These are phyloP conservation scores for Lolium multiflorum DNA, from an alignment of 176 grass and related monocot genomes.

Conservation along the genomic window DNA sequence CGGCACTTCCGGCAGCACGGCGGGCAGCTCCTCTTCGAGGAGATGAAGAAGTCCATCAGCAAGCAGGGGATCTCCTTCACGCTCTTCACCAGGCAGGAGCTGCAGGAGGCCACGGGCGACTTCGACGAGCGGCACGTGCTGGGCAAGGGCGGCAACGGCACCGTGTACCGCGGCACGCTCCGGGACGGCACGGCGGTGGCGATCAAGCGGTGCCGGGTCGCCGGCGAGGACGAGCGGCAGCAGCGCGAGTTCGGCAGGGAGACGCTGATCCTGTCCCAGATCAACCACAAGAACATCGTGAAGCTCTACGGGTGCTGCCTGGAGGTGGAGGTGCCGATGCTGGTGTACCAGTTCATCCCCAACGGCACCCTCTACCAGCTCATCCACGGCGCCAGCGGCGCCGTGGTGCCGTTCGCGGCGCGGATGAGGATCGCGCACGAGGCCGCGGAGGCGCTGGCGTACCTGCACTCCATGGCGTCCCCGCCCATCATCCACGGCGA, in stretches of 20 bases:
- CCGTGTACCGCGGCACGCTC: constrained; percentile 56
- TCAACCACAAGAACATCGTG: constrained; percentile 62
- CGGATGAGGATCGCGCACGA: constrained; percentile 52
- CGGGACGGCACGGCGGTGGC: constrained; percentile 35
- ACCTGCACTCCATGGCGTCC: constrained; percentile 56
- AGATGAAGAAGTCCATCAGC: constrained; percentile 41
- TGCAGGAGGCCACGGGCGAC: constrained; percentile 54
- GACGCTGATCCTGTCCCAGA: constrained; percentile 63
- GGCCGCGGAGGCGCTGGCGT: constrained; percentile 58
- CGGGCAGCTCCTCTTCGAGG: constrained; percentile 45
- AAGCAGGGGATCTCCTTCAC: constrained; percentile 46
- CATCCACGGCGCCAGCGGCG: neutral
- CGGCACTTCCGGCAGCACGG: constrained; percentile 64
- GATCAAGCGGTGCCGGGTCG: constrained; percentile 55
- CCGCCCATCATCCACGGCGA: constrained; percentile 69
- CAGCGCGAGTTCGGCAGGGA: constrained; percentile 58
- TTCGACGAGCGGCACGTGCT: constrained; percentile 53
- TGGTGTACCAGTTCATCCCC: constrained; percentile 66
- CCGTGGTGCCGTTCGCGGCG: constrained; percentile 10
- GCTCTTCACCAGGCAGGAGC: constrained; percentile 55
- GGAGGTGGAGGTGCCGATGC: constrained; percentile 62
- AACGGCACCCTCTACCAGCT: constrained; percentile 60
- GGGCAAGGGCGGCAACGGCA: constrained; percentile 71
- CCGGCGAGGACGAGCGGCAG: constrained; percentile 53
- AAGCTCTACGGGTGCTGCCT: constrained; percentile 65